These are phyloP conservation scores for Fusarium pseudoanthophilum DNA, from an alignment of 2,329 filamentous ascomycete genomes.

Conservation along the genomic window DNA sequence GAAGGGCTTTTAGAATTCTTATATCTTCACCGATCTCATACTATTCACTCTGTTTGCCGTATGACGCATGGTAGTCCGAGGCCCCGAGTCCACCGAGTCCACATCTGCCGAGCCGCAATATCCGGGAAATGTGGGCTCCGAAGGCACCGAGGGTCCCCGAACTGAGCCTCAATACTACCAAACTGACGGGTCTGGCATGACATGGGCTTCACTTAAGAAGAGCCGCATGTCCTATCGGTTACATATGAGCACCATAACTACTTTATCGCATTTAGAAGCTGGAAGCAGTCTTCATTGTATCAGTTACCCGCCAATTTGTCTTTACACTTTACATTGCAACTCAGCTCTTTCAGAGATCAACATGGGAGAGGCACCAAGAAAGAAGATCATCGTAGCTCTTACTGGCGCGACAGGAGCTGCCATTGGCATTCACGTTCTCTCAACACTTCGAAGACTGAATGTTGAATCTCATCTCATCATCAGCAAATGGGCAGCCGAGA, in stretches of 20 bases:
- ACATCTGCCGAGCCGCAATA: not conserved
- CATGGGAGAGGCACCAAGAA: constrained; percentile 2
- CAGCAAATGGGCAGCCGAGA: constrained; percentile 60
- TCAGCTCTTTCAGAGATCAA: not conserved
- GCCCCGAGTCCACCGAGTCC: constrained; percentile 19
- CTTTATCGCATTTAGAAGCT: not conserved
- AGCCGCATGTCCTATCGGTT: not conserved
- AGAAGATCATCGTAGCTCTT: constrained; percentile 58
- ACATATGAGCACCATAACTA: not conserved
- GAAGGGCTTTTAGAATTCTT: not conserved
- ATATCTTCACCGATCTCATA: not conserved
- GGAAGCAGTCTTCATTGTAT: not conserved
- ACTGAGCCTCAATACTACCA: not conserved
- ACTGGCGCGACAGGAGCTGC: constrained; percentile 61
- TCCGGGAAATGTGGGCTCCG: not conserved
- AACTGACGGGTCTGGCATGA: not conserved
- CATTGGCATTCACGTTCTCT: constrained; percentile 55
- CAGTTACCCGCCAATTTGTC: not conserved
- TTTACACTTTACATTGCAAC: not conserved
- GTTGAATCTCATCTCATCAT: constrained; percentile 61
- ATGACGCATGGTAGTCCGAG: not conserved
- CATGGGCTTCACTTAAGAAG: not conserved
- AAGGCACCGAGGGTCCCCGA: constrained; percentile 1
- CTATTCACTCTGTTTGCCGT: not conserved
- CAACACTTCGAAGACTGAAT: constrained; percentile 53